Evolutionary conservation across 2,329 filamentous ascomycete species (phyloP), one percentile per base, ranked within the genome.

Genomic region (Neonectria punicea): DNA sequence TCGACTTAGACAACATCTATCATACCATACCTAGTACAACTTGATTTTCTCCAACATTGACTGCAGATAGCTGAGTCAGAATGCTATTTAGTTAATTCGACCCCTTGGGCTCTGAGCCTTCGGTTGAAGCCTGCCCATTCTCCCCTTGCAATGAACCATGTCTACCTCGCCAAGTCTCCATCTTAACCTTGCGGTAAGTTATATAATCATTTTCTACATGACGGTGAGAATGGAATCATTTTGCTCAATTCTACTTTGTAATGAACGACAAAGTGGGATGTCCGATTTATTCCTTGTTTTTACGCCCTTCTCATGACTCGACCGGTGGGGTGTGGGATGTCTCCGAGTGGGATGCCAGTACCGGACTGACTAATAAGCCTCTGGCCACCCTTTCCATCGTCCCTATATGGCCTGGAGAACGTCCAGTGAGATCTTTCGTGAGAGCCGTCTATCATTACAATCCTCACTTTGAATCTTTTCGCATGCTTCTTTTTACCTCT

Each of bases 341-440:
- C 3, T 16, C 44, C 61, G 61, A 64, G 56, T 39, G 61, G 56
- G 56, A 64, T 64, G 32, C 4, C n/a, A 16, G 8, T 16, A 16
- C 13, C 10, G 11, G 7, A 11, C 16, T 59, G 25, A 30, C 56
- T 25, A 58, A 47, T 25, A 58, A 47, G n/a, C 25, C 30, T n/a
- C n/a, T 20, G n/a, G 44, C 13, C 44, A 20, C 3, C 10, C 9
- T 47, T 22, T 11, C 7, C 43, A 46, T 25, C 43, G 7, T 49
- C 22, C 28, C 30, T 10, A 51, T 14, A 30, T 34, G n/a, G 10
- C n/a, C n/a, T 41, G 20, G 11, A n/a, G 9, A 20, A 32, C 5
- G 6, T 51, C 14, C 20, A 51, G 28, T 2, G 11, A 47, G 11
- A 13, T 25, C 7, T 25, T 25, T 28, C n/a, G 32, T 11, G 10